Conservation (phyloP, 2,329 filamentous ascomycete genomes). For the Thielaviopsis punctulata region DNA sequence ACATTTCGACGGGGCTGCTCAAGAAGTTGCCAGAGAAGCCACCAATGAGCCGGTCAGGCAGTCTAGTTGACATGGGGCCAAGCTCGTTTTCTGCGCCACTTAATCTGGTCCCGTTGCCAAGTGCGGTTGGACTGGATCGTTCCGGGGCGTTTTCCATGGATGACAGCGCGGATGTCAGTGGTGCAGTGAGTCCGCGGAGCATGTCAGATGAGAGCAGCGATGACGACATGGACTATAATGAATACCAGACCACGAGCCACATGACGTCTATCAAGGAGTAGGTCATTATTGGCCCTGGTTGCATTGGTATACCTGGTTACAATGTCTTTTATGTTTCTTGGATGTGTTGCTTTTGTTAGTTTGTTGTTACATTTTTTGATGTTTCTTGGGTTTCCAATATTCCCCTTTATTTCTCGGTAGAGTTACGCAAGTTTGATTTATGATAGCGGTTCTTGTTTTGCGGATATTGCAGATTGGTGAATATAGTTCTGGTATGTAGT, state of each 20-base stretch:
- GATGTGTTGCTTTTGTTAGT: background rate
- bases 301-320: background rate
- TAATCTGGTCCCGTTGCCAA: constrained; percentile 1
- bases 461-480: background rate
- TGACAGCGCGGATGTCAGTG: constrained; percentile 28
- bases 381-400: background rate
- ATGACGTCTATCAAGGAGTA: constrained; percentile 9
- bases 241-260: constrained; percentile 5
- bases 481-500: background rate
- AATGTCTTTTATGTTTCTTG: background rate
- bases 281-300: background rate
- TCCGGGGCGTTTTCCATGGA: constrained; percentile 18
- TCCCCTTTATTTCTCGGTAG: background rate
- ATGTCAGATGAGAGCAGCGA: constrained; percentile 35
- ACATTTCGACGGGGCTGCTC: constrained; percentile 51
- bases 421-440: background rate
- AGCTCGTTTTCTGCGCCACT: constrained; percentile 5
- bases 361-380: background rate
- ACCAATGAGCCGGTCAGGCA: constrained; percentile 38
- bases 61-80: constrained; percentile 29
- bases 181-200: constrained; percentile 33
- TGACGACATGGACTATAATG: constrained; percentile 35
- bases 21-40: constrained; percentile 58
- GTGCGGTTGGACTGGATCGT: constrained; percentile 17
- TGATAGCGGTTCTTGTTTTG: background rate